Base-by-base conservation (phyloP, 1,139 yeast species). In the Williopsis jadinii region DNA sequence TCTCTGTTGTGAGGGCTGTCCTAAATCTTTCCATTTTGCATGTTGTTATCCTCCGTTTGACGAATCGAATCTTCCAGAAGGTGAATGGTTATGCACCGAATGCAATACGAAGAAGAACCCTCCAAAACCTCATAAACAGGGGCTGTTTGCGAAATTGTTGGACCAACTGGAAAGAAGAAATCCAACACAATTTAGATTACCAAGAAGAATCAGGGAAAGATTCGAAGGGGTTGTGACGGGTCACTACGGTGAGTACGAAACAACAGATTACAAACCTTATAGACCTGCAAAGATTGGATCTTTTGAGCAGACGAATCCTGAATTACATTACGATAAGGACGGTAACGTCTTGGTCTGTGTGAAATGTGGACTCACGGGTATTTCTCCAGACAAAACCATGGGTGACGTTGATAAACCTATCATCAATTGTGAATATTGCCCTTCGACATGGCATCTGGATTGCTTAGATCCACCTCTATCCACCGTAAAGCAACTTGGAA, bases 1-100 rank as follows among this genome's bases (percentile, higher is more conserved):
- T 50, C 70, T 92, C 28, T 92, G 97, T 62, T 92, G 98, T 64
- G 98, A 92, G 53, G 71, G 85, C 3, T 92, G 98, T 61, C 96
- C 97, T 0, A 75, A 74, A 54, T 85, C 96, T 1, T 92, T 90
- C 61, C 98, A 92, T 58, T 87, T 92, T 56, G 71, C 85, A 11
- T 92, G 98, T 60, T 76, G 92, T 48, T 84, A 86, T 52, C 97
- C 97, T 3, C 97, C 98, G 0, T 63, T 84, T 26, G 92, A 84
- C 48, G 82, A 80, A 37, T 70, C 68, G 36, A 71, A 77, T 34
- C 68, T 88, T 9, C 97, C 97, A 0, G 94, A 83, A 41, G 96
- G 85, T 28, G 87, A 79, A 53, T 92, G 97, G 97, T 78, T 73
- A 50, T 92, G 98, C 63, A 74, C 75, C 27, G 87, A 82, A 53